Conservation (phyloP, 345 rosid species). For the Corchorus olitorius region DNA sequence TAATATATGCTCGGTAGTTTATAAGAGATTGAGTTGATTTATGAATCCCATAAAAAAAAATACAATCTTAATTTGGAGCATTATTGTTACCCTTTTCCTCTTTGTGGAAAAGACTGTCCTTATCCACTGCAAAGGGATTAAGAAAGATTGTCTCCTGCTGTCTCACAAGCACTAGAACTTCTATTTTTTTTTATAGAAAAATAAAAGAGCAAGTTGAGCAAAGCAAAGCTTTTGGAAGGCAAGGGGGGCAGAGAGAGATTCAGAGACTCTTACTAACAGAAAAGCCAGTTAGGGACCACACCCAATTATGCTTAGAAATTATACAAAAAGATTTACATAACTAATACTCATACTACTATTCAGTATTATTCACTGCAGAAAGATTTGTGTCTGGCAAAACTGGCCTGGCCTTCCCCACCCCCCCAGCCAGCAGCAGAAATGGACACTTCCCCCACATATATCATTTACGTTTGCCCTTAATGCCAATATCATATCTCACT, state of each 20-base stretch:
- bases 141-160: background rate
- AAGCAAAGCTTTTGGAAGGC: conserved; percentile 5
- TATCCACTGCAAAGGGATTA: background rate
- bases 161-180: background rate
- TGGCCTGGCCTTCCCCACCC: background rate
- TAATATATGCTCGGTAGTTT: no score
- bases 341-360: background rate
- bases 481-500: conserved; percentile 27
- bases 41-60: no score
- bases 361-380: background rate
- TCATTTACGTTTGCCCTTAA: background rate
- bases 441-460: background rate
- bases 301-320: background rate
- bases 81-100: background rate
- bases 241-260: background rate
- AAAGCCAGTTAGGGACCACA: conserved; percentile 24
- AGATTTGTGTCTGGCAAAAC: background rate
- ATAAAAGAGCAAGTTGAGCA: background rate
- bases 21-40: no score
- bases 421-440: background rate
- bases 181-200: no score
- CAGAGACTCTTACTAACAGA: background rate
- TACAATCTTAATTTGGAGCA: no score
- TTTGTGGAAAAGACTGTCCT: background rate
- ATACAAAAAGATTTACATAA: background rate